Evolutionary conservation across 371 early-diverging fungal species (phyloP), one percentile per base, ranked within the genome.

Genomic region (Syncephalastrum sp.): DNA sequence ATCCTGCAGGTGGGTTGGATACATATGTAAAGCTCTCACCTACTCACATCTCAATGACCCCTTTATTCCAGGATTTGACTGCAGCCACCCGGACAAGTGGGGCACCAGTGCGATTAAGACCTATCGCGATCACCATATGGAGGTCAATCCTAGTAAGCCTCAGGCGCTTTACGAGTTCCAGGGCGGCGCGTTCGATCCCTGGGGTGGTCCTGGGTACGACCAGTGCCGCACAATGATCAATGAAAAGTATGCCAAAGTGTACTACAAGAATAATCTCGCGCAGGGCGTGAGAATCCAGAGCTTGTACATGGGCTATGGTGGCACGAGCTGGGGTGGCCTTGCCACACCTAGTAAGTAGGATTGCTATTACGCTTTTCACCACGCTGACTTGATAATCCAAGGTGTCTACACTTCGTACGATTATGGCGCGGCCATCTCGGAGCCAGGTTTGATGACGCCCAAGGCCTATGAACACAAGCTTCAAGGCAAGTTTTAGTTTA

Each of bases 361-460:
- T 33, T 12, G 2, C 10, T 16, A 47, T 27, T 5, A 17, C 21
- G 21, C 0, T 46, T 55, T 38, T 14, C 16, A 47, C 23, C 15
- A 27, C 17, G 25, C 8, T n/a, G 27, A 50, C 23, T 5, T 27
- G 27, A 12, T 24, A 21, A 21, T 42, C 3, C 24, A 42, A 56
- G 56, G 48, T 14, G 53, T 53, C 13, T 59, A 59, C 42, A 59
- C 59, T 10, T 59, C 59, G 3, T 67, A 67, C 51, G 67, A 67
- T 25, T 67, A 67, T 53, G 67, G 59, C 47, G 67, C 59, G 3
- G 53, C 63, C 14, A 67, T 67, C n/a, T 27, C 47, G 13, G 67
- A 67, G 17, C 49, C 63, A 7, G 63, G 67, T 45, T 54, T 57
- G 6, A 55, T 67, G 38, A 54, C 54, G n/a, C 24, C 55, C 5